Evolutionary conservation across 2,329 filamentous ascomycete species (phyloP), one percentile per base, ranked within the genome.

Genomic region (Laburnicola sp.): DNA sequence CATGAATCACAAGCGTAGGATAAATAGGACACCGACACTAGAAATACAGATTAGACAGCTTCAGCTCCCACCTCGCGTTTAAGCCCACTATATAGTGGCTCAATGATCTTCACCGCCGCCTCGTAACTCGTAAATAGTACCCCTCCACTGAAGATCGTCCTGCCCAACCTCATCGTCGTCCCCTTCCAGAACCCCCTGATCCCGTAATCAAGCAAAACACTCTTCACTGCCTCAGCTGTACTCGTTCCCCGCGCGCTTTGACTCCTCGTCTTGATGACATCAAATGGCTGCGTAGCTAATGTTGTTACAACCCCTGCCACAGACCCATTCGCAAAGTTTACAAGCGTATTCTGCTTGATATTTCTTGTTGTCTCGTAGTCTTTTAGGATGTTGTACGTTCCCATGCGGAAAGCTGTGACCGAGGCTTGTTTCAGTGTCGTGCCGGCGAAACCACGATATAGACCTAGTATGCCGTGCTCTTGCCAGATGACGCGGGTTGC

Each of bases 51-150:
- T 57, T 61, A 69, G 53, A 45, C 48, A 45, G 56, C 56, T 49
- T 62, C 59, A 8, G 35, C 48, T 16, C 58, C 56, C 37, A 54
- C 53, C 9, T 30, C 56, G 34, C 59, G 55, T 25, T 45, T 53
- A 2, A 57, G 31, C 6, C 62, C 58, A 25, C 60, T 59, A 46
- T 70, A 72, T 7, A 74, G 42, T 5, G 76, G 77, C 45, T 75
- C 73, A 31, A 83, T 71, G 16, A 83, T 50, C 25, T 75, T 74
- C 0, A 78, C 77, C 10, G 81, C 77, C 52, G 81, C 78, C 63
- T 86, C 84, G 62, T 86, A 86, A 2, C 81, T 79, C 2, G 82
- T 84, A 56, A 86, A 86, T 1, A 87, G 69, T 51, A 87, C 86
- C 11, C 85, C 85, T n/a, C 85, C 86, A 57, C 82, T 84, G 38